Base-by-base conservation (phyloP, 1,284 basidiomycete genomes). In the Apiotrichum brassicae region DNA sequence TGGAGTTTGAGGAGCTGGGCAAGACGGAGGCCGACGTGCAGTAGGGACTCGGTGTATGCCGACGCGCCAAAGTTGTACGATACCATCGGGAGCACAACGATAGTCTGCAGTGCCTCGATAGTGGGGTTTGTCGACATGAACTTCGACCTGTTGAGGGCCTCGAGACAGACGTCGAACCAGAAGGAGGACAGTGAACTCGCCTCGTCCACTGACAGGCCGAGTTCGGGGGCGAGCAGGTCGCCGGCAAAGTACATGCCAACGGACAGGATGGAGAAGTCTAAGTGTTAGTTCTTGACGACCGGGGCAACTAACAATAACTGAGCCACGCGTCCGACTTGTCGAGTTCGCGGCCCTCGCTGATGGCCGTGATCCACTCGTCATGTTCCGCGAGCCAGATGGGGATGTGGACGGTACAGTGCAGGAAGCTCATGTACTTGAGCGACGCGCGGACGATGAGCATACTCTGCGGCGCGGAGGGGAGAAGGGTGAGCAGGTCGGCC, bases 341-440 rank as follows among this genome's bases (percentile, higher is more conserved):
- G 16, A 41, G 38, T 35, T 51, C 46, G 8, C 48, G 32, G 14
- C 56, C 56, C 23, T 54, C 50, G 37, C 48, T 54, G 9, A 62
- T 40, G 1, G 45, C 49, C 6, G 38, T 37, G 20, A 61, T 59
- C 62, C 62, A 64, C 38, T 51, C 46, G 34, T 62, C 59, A 30
- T 64, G 62, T 36, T 61, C 57, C 5, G 32, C 30, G 7, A 64
- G 41, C 38, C 58, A 64, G 1, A 46, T 53, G 2, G 62, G 62
- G 19, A 60, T 46, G 40, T 64, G 62, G n/a, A 57, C 54, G 13
- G 57, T 52, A 18, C 46, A 47, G 49, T 64, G 62, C 12, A 64
- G 54, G 47, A 56, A 56, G 46, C 35, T 46, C 53, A 55, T 53
- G 44, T 47, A 58, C 42, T 58, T 58, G 47, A 58, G 50, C 7